Evolutionary conservation across 768 basidiomycete genomes (phyloP).

Genomic region (Mrakia gelida): DNA sequence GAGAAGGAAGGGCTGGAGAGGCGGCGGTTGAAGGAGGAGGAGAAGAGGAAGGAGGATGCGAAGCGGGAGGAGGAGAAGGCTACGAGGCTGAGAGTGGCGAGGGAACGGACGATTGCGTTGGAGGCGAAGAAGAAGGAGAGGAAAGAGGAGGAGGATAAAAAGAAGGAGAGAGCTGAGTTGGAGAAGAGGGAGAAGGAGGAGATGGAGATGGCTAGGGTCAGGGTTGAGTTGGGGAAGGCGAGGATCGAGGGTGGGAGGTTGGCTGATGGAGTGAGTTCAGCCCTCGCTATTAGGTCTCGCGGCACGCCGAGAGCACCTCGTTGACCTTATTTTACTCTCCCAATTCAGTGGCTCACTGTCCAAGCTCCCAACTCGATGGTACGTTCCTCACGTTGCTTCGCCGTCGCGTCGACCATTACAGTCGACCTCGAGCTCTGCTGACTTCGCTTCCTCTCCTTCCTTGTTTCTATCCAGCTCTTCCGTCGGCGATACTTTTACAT

Average conservation of each 20-base stretch:
- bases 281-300: neutral
- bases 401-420: neutral
- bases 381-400: neutral
- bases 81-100: neutral
- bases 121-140: neutral
- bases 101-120: neutral
- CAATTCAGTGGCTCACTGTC: constrained; percentile 26
- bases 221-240: neutral
- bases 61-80: constrained; percentile 13
- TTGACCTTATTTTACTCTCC: no score
- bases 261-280: constrained; percentile 26
- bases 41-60: neutral
- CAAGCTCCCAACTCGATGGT: constrained; percentile 23
- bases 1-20: neutral
- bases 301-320: neutral
- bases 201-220: constrained; percentile 13
- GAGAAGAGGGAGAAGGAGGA: neutral
- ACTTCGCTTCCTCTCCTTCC: neutral
- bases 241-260: constrained; percentile 9
- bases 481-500: constrained; percentile 30
- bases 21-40: neutral
- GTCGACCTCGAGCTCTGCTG: neutral
- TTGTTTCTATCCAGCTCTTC: neutral
- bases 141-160: neutral
- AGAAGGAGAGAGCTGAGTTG: neutral